phyloP scores from a whole-genome alignment of 2,329 filamentous ascomycete genomes.

The Aspergillus oerlinghausenensis region DNA sequence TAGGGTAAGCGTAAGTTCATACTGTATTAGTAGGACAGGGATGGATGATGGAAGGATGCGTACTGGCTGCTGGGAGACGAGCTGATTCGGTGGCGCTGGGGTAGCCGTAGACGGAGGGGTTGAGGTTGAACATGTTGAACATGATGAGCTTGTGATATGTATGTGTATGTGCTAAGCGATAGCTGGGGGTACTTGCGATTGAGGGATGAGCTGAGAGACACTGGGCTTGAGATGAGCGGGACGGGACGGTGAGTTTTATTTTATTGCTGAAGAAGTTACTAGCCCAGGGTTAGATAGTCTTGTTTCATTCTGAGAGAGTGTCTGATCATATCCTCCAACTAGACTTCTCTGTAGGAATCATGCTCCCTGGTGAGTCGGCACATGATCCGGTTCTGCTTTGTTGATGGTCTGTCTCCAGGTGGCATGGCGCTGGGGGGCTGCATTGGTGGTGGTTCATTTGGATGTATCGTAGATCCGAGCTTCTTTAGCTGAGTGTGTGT shows the following conservation, averaged over 20 bases:
- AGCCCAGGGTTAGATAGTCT: not conserved
- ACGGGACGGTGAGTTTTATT: not conserved
- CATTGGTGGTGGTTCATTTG: too few relatives aligned
- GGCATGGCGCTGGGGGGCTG: too few relatives aligned
- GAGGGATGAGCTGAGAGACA: not conserved
- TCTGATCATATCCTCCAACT: too few relatives aligned
- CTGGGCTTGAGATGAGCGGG: not conserved
- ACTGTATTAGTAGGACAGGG: not conserved
- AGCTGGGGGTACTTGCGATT: not conserved
- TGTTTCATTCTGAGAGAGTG: too few relatives aligned
- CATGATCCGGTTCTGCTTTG: not conserved
- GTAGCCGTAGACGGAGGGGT: slow-evolving; percentile 25
- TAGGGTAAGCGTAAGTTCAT: slow-evolving; percentile 2
- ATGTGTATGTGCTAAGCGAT: too few relatives aligned
- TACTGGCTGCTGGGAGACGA: slow-evolving; percentile 30
- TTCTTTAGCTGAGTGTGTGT: not conserved
- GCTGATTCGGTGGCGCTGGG: slow-evolving; percentile 19
- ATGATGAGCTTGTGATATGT: not conserved
- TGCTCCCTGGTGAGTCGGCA: not conserved
- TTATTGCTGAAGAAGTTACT: not conserved
- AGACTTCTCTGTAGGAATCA: not conserved
- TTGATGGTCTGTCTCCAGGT: not conserved
- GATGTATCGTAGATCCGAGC: not conserved
- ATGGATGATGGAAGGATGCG: not conserved
- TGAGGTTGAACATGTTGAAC: slow-evolving; percentile 26